These are phyloP conservation scores for Entophlyctis helioformis DNA, from an alignment of 192 early-diverging fungal species.

Conservation along the genomic window DNA sequence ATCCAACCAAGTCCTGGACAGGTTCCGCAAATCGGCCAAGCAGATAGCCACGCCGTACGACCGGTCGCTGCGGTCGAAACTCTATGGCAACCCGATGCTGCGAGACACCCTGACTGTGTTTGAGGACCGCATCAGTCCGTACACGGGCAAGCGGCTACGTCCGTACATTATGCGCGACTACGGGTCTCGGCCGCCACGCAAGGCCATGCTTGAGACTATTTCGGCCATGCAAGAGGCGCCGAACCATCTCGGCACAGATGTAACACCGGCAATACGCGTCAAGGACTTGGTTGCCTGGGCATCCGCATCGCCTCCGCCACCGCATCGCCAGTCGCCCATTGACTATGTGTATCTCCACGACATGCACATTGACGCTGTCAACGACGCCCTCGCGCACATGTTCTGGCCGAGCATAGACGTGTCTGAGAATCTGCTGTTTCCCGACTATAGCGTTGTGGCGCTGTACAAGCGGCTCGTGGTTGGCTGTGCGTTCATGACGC, in stretches of 20 bases:
- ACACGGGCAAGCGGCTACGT: slow-evolving; percentile 58
- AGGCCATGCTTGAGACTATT: slow-evolving; percentile 33
- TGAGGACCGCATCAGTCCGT: no score
- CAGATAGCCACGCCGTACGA: no score
- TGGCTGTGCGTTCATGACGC: slow-evolving; percentile 87
- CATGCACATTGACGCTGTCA: slow-evolving; percentile 59
- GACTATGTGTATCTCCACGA: slow-evolving; percentile 70
- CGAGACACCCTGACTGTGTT: no score
- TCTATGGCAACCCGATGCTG: no score
- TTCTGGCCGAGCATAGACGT: slow-evolving; percentile 92
- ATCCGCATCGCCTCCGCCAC: neutral
- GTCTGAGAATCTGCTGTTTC: slow-evolving; percentile 66
- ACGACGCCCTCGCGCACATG: slow-evolving; percentile 54
- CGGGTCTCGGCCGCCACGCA: slow-evolving; percentile 31
- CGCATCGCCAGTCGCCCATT: slow-evolving; percentile 20
- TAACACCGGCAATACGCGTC: neutral
- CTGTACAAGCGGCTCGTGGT: slow-evolving; percentile 68
- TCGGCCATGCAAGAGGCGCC: neutral
- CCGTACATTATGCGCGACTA: slow-evolving; percentile 77
- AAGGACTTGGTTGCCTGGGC: no score
- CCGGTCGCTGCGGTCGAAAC: no score
- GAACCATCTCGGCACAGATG: neutral
- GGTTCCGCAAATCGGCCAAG: no score
- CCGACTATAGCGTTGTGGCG: slow-evolving; percentile 76
- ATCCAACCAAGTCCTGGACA: no score